Base-by-base conservation (phyloP, 2,329 filamentous ascomycete species). In the Annulohypoxylon truncatum region DNA sequence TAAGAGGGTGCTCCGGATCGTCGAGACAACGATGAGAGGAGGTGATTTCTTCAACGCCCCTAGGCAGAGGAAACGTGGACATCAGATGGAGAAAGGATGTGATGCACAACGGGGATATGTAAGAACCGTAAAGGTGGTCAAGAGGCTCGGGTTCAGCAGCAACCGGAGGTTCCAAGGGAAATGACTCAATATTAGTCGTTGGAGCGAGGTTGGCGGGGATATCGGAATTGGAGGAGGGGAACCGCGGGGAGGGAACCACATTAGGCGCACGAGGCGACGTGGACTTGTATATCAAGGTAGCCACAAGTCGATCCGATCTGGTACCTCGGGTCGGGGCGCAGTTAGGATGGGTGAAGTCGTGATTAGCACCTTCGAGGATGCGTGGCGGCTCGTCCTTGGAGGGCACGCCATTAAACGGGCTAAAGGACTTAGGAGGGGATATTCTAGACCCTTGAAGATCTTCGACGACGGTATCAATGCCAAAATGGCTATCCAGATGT, bases 1-100 rank as follows among this genome's bases (percentile, higher is more conserved):
- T 87, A 22, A 83, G 82, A 1, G 90, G 89, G 59, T 85, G 83
- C 40, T 83, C 82, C 35, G 82, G 82, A 64, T 81, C 84, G 71
- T 92, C 89, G 59, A 93, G 83, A 74, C 88, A 90, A 63, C 87
- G 85, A 72, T 91, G 89, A 47, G 87, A 87, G 26, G 87, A 90
- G 64, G 83, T 83, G 59, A 87, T 80, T 72, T 87, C 83, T 40
- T 80, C 78, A n/a, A 82, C 81, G 40, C 82, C 85, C 9, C 79
- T 77, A 0, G 84, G 83, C 18, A 86, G 80, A 10, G 88, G 88
- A 64, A 90, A 89, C 18, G 82, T 84, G 18, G 87, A 87, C 83
- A 90, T 89, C 65, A 90, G 83, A 73, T 90, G 87, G 20, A 90
- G 82, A 76, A 90, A 90, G 12, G 87, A 88, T 8, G 87, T 87